These are phyloP conservation scores for Phytophthora tubulina DNA, from an alignment of 352 stramenopile genomes.

Conservation along the genomic window DNA sequence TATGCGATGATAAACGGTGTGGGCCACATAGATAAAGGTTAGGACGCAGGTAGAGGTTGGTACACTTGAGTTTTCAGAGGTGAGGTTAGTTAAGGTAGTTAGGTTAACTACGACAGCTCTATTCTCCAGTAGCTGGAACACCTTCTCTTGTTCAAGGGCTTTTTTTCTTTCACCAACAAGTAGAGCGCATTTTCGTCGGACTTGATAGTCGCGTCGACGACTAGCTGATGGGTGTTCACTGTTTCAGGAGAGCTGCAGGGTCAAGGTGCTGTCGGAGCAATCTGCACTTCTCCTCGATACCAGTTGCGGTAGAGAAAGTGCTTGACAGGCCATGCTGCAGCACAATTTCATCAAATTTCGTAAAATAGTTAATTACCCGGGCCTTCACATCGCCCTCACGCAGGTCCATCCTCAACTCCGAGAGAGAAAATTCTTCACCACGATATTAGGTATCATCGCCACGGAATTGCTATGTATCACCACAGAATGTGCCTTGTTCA, in stretches of 20 bases:
- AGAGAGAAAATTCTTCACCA: too few relatives aligned
- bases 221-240: slow-evolving; percentile 16
- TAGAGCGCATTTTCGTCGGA: slow-evolving; percentile 21
- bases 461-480: too few relatives aligned
- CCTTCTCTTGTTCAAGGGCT: slow-evolving; percentile 34
- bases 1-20: too few relatives aligned
- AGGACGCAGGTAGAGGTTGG: too few relatives aligned
- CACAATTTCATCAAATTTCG: slow-evolving; percentile 28
- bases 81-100: too few relatives aligned
- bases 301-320: slow-evolving; percentile 22
- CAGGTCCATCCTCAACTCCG: slow-evolving; percentile 31
- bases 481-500: too few relatives aligned
- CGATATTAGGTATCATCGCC: too few relatives aligned
- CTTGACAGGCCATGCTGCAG: slow-evolving; percentile 18
- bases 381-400: slow-evolving; percentile 32
- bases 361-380: slow-evolving; percentile 18
- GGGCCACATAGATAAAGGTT: too few relatives aligned
- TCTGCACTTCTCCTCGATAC: slow-evolving; percentile 19
- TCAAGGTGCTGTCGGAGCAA: slow-evolving; percentile 15
- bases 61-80: too few relatives aligned
- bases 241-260: slow-evolving; percentile 8
- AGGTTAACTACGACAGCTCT: too few relatives aligned
- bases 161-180: slow-evolving; percentile 22
- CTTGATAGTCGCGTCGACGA: slow-evolving; percentile 4
- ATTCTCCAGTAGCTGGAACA: slow-evolving; percentile 2